Percentiles rank a stretch among this genome's conserved stretches.
Conservation (phyloP, 2,329 filamentous ascomycete genomes). For the Calonectria ilicicola region DNA sequence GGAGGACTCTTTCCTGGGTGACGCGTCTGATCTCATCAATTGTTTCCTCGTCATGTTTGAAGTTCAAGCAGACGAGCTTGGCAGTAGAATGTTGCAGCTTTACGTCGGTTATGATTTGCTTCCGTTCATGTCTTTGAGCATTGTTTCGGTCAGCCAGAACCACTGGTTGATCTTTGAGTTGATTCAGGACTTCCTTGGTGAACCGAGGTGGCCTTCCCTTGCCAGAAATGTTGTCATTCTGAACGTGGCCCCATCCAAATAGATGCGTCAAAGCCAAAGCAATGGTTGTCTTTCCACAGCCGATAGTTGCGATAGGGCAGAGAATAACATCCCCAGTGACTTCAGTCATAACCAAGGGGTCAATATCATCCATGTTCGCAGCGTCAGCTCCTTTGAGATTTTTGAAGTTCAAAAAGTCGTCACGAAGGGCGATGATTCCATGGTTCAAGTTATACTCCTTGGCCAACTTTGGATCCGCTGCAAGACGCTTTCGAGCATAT, state of each 20-base stretch:
- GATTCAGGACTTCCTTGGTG: constrained; percentile 74
- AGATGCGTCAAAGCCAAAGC: constrained; percentile 84
- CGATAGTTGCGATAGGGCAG: constrained; percentile 92
- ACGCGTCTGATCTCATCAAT: constrained; percentile 79
- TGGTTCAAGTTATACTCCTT: constrained; percentile 87
- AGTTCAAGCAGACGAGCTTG: constrained; percentile 87
- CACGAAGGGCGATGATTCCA: constrained; percentile 90
- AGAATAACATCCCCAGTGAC: constrained; percentile 79
- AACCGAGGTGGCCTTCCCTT: constrained; percentile 84
- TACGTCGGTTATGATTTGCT: constrained; percentile 88
- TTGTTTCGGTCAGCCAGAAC: constrained; percentile 97
- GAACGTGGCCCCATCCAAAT: constrained; percentile 92
- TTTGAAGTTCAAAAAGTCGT: constrained; percentile 87
- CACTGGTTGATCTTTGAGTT: constrained; percentile 73
- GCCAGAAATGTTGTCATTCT: constrained; percentile 95
- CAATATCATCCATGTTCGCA: constrained; percentile 76
- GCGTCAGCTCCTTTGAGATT: constrained; percentile 91
- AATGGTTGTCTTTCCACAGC: constrained; percentile 96
- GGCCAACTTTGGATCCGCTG: constrained; percentile 73
- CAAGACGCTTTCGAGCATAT: constrained; percentile 82
- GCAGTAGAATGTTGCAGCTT: constrained; percentile 70
- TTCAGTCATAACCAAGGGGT: constrained; percentile 59
- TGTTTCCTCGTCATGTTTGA: constrained; percentile 83
- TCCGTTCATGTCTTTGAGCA: constrained; percentile 86
- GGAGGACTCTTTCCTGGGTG: constrained; percentile 82